phyloP scores from a whole-genome alignment of 257 asterid genomes.

The Linaria vulgaris region DNA sequence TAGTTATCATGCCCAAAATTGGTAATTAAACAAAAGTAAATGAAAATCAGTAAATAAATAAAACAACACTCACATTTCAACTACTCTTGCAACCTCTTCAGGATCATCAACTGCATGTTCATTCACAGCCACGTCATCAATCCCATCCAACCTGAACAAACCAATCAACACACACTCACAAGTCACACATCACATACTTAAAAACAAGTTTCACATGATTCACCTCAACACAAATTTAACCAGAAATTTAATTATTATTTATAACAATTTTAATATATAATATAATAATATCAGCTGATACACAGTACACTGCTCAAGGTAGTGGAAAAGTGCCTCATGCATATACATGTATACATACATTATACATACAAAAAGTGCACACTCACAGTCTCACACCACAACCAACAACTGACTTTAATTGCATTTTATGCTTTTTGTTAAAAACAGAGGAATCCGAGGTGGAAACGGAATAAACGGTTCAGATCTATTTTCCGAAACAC shows the following conservation, averaged over 20 bases:
- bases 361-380: constrained; percentile 20
- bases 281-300: constrained; percentile 26
- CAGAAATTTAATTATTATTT: no score
- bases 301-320: constrained; percentile 33
- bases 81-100: constrained; percentile 81
- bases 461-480: constrained; percentile 46
- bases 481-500: constrained; percentile 32
- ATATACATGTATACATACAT: constrained; percentile 26
- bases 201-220: no score
- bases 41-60: no score
- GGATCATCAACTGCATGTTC: constrained; percentile 86
- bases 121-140: constrained; percentile 55
- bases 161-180: no score
- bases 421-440: constrained; percentile 28
- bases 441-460: constrained; percentile 46
- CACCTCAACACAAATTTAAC: no score
- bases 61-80: constrained; percentile 64
- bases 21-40: no score
- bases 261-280: no score
- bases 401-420: constrained; percentile 30
- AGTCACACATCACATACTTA: no score
- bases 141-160: constrained; percentile 57
- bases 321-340: constrained; percentile 35
- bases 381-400: constrained; percentile 41
- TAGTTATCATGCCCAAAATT: no score